A percentile compares a stretch with the other conserved stretches of the same genome.
phyloP scores from a whole-genome alignment of 2,329 filamentous ascomycete species.

The Cryphonectria carpinicola region DNA sequence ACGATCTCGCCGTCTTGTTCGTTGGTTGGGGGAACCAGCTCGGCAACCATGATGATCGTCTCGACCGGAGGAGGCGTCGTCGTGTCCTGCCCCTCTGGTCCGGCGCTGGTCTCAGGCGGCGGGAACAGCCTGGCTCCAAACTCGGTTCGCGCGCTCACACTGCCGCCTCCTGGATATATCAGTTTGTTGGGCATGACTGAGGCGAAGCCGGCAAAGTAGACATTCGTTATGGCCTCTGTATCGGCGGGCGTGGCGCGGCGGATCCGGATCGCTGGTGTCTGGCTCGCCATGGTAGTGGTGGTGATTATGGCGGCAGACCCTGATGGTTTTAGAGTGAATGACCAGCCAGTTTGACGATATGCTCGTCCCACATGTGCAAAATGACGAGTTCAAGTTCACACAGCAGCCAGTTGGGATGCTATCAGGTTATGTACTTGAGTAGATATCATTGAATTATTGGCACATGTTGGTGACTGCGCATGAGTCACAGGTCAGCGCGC shows the following conservation, averaged over 20 bases:
- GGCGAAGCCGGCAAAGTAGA: constrained; percentile 11
- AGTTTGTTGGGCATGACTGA: not conserved
- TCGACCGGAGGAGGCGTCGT: not conserved
- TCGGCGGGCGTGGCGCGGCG: not conserved
- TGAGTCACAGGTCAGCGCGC: not conserved
- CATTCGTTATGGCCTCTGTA: not conserved
- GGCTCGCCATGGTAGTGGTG: not conserved
- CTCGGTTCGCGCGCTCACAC: not conserved
- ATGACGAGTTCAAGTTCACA: not conserved
- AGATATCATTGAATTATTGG: not conserved
- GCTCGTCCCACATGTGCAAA: not conserved
- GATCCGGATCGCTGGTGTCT: not conserved
- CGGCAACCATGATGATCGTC: not conserved
- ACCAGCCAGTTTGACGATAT: not conserved
- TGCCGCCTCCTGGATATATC: not conserved
- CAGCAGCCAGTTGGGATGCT: not conserved
- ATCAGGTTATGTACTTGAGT: not conserved
- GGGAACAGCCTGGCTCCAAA: not conserved
- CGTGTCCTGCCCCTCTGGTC: not conserved
- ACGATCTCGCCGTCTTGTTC: not conserved
- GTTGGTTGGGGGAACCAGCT: not conserved
- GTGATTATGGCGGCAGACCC: not conserved
- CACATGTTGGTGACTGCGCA: not conserved
- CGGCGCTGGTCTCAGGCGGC: no score
- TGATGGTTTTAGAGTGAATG: not conserved